Base-by-base conservation (phyloP, 1,284 basidiomycete genomes). In the Moesziomyces sp. region DNA sequence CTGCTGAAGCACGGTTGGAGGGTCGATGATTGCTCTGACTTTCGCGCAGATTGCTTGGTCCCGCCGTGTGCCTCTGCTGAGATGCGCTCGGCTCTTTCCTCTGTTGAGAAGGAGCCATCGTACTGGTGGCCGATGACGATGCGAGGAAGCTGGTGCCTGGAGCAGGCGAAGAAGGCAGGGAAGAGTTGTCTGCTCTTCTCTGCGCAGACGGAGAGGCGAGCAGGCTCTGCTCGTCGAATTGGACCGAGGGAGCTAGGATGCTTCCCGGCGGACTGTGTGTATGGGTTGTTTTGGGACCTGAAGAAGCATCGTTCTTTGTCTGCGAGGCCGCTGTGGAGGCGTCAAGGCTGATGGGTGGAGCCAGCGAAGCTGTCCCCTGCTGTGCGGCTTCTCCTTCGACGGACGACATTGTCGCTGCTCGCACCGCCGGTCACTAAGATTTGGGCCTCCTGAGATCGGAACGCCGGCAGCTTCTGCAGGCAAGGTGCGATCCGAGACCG, bases 161-260 rank as follows among this genome's bases (percentile, higher is more conserved):
- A 7, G 61, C 33, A 30, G 67, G 67, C 8, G 67, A 70, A 9
- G 67, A 50, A n/a, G 61, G 53, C 26, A 64, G 43, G 10, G 67
- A 63, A 5, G 61, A 49, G 16, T 64, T 70, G 53, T 57, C 61
- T 33, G 60, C 47, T 42, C 61, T 52, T 8, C 67, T 42, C n/a
- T 67, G 62, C 14, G 52, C 48, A 10, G 72, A 63, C 8, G 72
- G 67, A 3, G 62, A 63, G 9, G 67, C 62, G 18, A 62, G 63
- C 23, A 70, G 53, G 21, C 33, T 74, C 52, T 70, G 72, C 48
- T 74, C 72, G 59, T 74, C 72, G 42, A 74, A 74, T 47, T 74
- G 72, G 5, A 74, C 72, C 21, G 67, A 66, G 19, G 72, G 72
- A 11, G 59, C 53, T 51, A 58, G 49, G 58, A 65, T 52, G 65